Conservation (phyloP, 768 basidiomycete genomes). For the Agrocybe praecox region DNA sequence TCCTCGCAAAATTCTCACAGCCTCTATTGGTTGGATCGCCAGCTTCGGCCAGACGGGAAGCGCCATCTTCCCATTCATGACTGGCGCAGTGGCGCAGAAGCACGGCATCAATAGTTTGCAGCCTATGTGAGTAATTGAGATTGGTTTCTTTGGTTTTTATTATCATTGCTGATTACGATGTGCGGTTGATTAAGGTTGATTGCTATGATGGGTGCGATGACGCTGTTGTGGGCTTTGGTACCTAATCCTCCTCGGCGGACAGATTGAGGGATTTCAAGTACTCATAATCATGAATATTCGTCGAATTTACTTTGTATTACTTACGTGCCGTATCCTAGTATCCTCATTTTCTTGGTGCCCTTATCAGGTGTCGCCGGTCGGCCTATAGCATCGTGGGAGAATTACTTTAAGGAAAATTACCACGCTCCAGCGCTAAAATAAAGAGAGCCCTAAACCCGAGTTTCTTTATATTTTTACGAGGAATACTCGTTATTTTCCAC, state of each 20-base stretch:
- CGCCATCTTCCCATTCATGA: constrained; percentile 73
- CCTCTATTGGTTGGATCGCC: constrained; percentile 69
- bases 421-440: too few species aligned
- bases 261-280: neutral
- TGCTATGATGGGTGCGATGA: neutral
- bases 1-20: constrained; percentile 69
- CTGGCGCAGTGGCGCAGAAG: constrained; percentile 65
- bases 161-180: neutral
- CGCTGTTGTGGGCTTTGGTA: neutral
- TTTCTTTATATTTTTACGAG: too few species aligned
- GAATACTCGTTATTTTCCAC: too few species aligned
- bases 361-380: too few species aligned
- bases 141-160: neutral
- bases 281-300: too few species aligned
- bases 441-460: too few species aligned
- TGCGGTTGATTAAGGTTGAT: constrained; percentile 1
- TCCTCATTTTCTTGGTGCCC: too few species aligned
- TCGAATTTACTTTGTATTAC: too few species aligned
- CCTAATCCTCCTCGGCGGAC: neutral
- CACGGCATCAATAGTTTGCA: constrained; percentile 63
- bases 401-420: too few species aligned
- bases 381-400: too few species aligned
- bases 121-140: constrained; percentile 45
- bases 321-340: too few species aligned
- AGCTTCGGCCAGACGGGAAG: constrained; percentile 73